A percentile compares a stretch with the other conserved stretches of the same genome.
phyloP scores from a whole-genome alignment of 495 filamentous ascomycete species.

The Staphylotrichum longicolle region DNA sequence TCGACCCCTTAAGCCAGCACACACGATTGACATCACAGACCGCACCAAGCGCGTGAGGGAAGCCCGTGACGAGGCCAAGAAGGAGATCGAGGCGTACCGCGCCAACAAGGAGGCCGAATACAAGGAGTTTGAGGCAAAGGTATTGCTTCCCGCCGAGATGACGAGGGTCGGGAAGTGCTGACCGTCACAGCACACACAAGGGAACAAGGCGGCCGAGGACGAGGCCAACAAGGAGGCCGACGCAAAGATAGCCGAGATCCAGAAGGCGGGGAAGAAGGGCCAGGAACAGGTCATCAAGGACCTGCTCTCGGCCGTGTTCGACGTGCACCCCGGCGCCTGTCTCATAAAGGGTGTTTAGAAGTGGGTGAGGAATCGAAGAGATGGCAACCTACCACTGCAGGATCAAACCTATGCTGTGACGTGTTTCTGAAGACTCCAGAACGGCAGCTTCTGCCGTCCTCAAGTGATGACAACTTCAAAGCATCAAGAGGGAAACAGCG shows the following conservation, averaged over 20 bases:
- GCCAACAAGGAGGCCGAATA: slow-evolving; percentile 89
- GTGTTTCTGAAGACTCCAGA: too few relatives aligned
- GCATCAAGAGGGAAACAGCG: too few relatives aligned
- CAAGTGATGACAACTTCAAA: too few relatives aligned
- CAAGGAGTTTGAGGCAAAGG: slow-evolving; percentile 91
- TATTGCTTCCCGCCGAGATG: slow-evolving; percentile 35
- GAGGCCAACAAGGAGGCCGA: slow-evolving; percentile 82
- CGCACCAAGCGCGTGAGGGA: slow-evolving; percentile 96
- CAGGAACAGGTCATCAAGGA: slow-evolving; percentile 77
- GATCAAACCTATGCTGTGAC: too few relatives aligned
- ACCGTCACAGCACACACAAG: slow-evolving; percentile 67
- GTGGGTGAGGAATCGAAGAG: background rate
- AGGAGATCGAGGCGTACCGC: slow-evolving; percentile 94
- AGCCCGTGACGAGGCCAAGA: slow-evolving; percentile 90
- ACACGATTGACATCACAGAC: slow-evolving; percentile 52
- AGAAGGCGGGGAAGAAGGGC: slow-evolving; percentile 70
- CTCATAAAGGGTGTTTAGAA: background rate
- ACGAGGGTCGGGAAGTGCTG: background rate
- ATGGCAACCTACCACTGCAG: too few relatives aligned
- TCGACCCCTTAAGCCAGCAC: background rate
- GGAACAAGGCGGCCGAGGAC: slow-evolving; percentile 83
- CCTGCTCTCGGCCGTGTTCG: slow-evolving; percentile 72
- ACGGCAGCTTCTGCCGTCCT: too few relatives aligned
- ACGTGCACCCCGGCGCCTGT: slow-evolving; percentile 23
- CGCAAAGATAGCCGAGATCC: slow-evolving; percentile 76